Conservation (phyloP, 352 stramenopile species). For the Globisporangium nagaii region DNA sequence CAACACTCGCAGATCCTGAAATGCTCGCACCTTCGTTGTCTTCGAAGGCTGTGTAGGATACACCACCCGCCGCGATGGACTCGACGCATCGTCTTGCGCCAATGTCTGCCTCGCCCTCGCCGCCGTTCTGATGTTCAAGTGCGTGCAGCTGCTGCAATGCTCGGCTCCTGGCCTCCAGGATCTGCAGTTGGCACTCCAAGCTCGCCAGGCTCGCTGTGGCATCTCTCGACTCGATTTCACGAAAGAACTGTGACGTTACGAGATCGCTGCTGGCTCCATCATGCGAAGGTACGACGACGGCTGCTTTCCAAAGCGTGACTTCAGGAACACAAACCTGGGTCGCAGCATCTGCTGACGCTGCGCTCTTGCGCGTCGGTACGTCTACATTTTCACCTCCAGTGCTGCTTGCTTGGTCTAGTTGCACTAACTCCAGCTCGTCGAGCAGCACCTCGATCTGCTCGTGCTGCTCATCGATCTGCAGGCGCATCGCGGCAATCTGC, state of each 20-base stretch:
- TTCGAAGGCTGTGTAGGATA: no score
- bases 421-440: constrained; percentile 22
- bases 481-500: not conserved
- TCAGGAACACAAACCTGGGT: not conserved
- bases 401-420: not conserved
- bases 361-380: not conserved
- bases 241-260: not conserved
- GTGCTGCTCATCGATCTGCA: constrained; percentile 12
- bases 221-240: not conserved
- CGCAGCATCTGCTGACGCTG: not conserved
- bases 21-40: no score
- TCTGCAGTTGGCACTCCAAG: not conserved
- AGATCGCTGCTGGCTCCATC: not conserved
- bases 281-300: not conserved
- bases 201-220: not conserved
- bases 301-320: not conserved
- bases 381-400: not conserved
- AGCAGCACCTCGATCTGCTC: constrained; percentile 27
- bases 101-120: not conserved
- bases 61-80: no score
- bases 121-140: not conserved
- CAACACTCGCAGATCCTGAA: no score
- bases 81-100: no score
- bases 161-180: not conserved
- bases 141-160: not conserved